Conservation (phyloP, 129 eudicot genomes). For the Silybum marianum region DNA sequence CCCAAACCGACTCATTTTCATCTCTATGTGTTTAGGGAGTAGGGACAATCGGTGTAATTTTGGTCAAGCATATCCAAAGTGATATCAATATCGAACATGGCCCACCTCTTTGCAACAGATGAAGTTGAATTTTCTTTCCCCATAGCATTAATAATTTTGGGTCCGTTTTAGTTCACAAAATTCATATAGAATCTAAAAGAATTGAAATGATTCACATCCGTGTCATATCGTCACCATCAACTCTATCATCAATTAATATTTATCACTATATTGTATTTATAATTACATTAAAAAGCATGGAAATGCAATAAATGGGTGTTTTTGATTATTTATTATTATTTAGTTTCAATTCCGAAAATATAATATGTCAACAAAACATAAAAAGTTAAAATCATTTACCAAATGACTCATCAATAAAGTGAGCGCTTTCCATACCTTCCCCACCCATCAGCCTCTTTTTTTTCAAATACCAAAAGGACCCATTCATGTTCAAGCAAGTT, state of each 20-base stretch:
- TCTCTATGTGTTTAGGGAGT: background rate
- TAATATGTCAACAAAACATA: background rate
- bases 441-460: too few species aligned
- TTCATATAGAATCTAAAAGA: background rate
- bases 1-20: too few species aligned
- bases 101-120: background rate
- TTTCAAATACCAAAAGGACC: too few species aligned
- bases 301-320: background rate
- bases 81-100: background rate
- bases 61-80: background rate
- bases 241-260: background rate
- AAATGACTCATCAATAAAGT: too few species aligned
- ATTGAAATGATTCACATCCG: background rate
- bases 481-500: too few species aligned
- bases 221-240: background rate
- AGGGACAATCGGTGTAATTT: background rate
- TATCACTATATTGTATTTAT: background rate
- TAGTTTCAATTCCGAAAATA: background rate
- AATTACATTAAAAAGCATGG: background rate
- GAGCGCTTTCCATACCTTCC: too few species aligned
- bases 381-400: background rate
- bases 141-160: background rate
- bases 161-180: background rate
- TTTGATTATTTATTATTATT: background rate
- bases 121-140: too few species aligned